phyloP scores from a whole-genome alignment of 2,329 filamentous ascomycete genomes.

The Pleochaeta shiraiana region DNA sequence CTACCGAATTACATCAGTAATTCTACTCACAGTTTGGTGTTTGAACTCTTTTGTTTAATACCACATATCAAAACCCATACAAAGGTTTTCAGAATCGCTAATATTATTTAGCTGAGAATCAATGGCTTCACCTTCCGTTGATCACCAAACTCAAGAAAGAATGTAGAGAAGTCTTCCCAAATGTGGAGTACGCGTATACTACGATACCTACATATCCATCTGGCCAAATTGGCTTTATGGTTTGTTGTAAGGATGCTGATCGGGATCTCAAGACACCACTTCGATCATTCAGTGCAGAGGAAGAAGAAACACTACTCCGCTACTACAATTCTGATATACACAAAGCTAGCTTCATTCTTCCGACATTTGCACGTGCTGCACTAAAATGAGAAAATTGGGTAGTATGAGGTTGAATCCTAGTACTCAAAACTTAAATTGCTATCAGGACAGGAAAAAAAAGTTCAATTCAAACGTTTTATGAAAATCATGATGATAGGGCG shows the following conservation, averaged over 20 bases:
- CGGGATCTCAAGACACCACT: slow-evolving; percentile 71
- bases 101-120: slow-evolving; percentile 62
- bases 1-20: neutral
- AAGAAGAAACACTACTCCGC: slow-evolving; percentile 80
- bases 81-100: slow-evolving; percentile 6
- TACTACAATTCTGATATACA: slow-evolving; percentile 99
- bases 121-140: slow-evolving; percentile 91
- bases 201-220: slow-evolving; percentile 98
- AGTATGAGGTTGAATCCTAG: neutral
- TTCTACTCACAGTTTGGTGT: neutral
- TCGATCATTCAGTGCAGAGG: slow-evolving; percentile 59
- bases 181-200: slow-evolving; percentile 96
- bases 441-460: too few relatives aligned
- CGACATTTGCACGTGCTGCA: slow-evolving; percentile 75
- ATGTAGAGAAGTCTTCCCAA: slow-evolving; percentile 93
- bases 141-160: slow-evolving; percentile 93
- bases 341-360: slow-evolving; percentile 80
- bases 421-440: too few relatives aligned
- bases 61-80: neutral
- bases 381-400: slow-evolving; percentile 25
- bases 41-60: slow-evolving; percentile 1
- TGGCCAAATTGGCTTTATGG: slow-evolving; percentile 99
- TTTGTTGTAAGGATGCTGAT: slow-evolving; percentile 85
- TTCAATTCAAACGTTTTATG: too few relatives aligned
- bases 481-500: too few relatives aligned